A percentile compares a stretch with the other conserved stretches of the same genome.
Conservation (phyloP, 2,329 filamentous ascomycete genomes). For the Trichoderma simmonsii region DNA sequence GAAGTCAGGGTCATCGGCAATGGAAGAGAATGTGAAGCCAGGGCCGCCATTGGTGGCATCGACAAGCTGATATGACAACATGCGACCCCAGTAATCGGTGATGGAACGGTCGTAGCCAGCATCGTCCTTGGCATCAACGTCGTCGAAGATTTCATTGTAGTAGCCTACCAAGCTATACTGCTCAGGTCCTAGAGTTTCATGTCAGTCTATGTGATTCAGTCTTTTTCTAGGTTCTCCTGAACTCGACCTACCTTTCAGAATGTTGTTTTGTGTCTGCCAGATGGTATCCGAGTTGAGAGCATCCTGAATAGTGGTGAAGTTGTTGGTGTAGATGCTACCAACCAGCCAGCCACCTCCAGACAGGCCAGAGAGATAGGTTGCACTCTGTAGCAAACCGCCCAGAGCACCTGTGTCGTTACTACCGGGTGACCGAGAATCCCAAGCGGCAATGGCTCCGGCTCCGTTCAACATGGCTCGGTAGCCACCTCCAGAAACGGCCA, state of each 20-base stretch:
- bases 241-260: conserved; percentile 34
- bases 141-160: conserved; percentile 36
- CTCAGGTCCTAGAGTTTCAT: conserved; percentile 30
- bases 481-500: conserved; percentile 79
- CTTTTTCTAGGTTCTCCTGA: not conserved
- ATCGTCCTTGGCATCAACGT: conserved; percentile 37
- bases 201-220: not conserved
- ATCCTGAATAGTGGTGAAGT: conserved; percentile 63
- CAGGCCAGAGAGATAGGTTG: conserved; percentile 77
- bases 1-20: conserved; percentile 45
- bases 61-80: conserved; percentile 81
- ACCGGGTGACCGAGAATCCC: conserved; percentile 65
- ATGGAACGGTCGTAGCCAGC: conserved; percentile 57
- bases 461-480: conserved; percentile 85
- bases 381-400: conserved; percentile 74
- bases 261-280: conserved; percentile 43
- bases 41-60: conserved; percentile 72
- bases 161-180: conserved; percentile 39
- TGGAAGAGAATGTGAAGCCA: conserved; percentile 76
- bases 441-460: conserved; percentile 74
- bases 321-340: conserved; percentile 79
- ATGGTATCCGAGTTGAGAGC: conserved; percentile 35
- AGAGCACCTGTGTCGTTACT: conserved; percentile 57
- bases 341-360: conserved; percentile 84
- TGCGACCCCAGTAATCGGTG: conserved; percentile 87